Evolutionary conservation across 1,284 basidiomycete genomes (phyloP).

Genomic region (Leccinum griseonigrum): DNA sequence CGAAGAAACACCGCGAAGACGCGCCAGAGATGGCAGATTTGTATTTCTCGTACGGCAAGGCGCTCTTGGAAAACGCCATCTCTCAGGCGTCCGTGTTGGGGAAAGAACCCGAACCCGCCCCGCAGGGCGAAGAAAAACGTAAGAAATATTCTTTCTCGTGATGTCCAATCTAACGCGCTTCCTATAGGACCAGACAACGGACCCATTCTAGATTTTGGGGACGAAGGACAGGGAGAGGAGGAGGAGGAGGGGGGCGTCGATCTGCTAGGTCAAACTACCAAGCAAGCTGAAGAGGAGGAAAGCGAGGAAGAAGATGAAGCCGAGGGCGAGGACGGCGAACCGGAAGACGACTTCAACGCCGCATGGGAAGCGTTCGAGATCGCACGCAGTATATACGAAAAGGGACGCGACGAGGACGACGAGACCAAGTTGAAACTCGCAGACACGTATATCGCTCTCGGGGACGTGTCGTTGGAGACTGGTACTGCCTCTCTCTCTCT

Average conservation of each 20-base stretch:
- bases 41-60: conserved; percentile 84
- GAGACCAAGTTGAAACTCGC: conserved; percentile 72
- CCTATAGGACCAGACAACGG: conserved; percentile 36
- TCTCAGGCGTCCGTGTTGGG: conserved; percentile 79
- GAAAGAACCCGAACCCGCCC: conserved; percentile 63
- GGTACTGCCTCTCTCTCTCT: conserved; percentile 42
- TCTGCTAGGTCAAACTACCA: conserved; percentile 55
- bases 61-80: conserved; percentile 86
- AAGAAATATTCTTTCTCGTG: conserved; percentile 12
- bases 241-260: conserved; percentile 53
- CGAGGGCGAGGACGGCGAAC: conserved; percentile 49
- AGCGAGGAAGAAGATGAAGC: conserved; percentile 50
- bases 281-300: conserved; percentile 44
- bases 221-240: conserved; percentile 61
- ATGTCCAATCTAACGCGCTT: not conserved
- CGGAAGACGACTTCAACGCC: conserved; percentile 92
- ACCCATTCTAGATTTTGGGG: conserved; percentile 71
- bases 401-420: conserved; percentile 56
- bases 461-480: conserved; percentile 88
- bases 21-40: conserved; percentile 78
- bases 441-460: conserved; percentile 81
- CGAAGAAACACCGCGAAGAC: conserved; percentile 68
- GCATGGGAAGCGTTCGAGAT: conserved; percentile 93
- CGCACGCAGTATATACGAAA: conserved; percentile 79
- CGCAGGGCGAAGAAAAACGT: conserved; percentile 47